A percentile compares a stretch with the other conserved stretches of the same genome.
Conservation (phyloP, 2,329 filamentous ascomycete genomes). For the Dothistroma septosporum region DNA sequence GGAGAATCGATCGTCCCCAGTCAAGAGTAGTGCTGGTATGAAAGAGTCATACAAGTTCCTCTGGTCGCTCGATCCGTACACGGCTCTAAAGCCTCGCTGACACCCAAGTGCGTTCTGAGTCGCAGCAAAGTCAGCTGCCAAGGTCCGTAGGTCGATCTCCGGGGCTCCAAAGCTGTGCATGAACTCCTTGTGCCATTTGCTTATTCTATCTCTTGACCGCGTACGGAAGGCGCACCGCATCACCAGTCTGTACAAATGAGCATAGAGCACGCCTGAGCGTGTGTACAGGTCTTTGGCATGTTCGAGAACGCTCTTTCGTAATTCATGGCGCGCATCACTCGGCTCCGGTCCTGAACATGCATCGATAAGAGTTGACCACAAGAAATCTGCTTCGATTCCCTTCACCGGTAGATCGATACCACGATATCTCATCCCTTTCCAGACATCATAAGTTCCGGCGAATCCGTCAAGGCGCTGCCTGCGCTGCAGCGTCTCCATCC, state of each 20-base stretch:
- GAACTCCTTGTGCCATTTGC: constrained; percentile 30
- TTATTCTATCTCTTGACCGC: constrained; percentile 24
- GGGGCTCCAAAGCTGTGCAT: constrained; percentile 37
- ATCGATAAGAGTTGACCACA: constrained; percentile 48
- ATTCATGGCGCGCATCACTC: constrained; percentile 1
- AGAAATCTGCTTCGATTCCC: constrained; percentile 37
- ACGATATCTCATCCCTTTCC: constrained; percentile 38
- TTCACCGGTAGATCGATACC: constrained; percentile 39
- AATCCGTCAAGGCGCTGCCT: constrained; percentile 40
- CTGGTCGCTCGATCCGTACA: constrained; percentile 39
- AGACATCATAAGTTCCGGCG: constrained; percentile 43
- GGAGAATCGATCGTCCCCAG: constrained; percentile 26
- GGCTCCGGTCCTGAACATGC: constrained; percentile 27
- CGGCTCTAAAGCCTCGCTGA: constrained; percentile 28
- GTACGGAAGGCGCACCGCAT: constrained; percentile 39
- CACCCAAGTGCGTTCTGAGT: constrained; percentile 5
- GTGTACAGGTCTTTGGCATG: constrained; percentile 43
- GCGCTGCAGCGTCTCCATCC: constrained; percentile 41
- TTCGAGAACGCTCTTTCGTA: constrained; percentile 38
- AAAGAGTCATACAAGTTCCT: constrained; percentile 42
- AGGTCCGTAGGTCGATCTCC: constrained; percentile 23
- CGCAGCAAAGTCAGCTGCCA: constrained; percentile 20
- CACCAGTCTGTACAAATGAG: constrained; percentile 43
- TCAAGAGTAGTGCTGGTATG: constrained; percentile 34
- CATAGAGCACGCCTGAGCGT: constrained; percentile 35